phyloP scores from a whole-genome alignment of 441 rosid genomes.

The Gossypium schwendimanii region DNA sequence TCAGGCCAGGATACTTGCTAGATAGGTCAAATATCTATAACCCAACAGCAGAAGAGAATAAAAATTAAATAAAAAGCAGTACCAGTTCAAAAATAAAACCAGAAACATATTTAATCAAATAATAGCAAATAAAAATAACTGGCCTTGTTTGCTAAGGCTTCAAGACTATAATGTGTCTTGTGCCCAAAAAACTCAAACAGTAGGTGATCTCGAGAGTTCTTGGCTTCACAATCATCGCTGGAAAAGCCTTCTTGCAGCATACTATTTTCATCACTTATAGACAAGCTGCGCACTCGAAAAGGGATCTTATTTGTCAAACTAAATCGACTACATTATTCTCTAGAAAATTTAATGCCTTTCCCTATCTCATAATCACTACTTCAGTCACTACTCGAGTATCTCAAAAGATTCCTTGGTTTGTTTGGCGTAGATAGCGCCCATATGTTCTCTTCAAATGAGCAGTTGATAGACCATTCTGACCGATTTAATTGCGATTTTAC shows the following conservation, averaged over 20 bases:
- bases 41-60: background rate
- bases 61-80: background rate
- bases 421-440: no score
- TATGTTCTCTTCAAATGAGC: no score
- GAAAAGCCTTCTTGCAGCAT: conserved; percentile 29
- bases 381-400: conserved; percentile 29
- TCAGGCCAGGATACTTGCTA: conserved; percentile 24
- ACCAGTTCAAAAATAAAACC: background rate
- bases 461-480: no score
- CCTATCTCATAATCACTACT: conserved; percentile 31
- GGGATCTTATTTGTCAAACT: conserved; percentile 6
- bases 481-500: no score
- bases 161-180: conserved; percentile 34
- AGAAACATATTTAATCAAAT: conserved; percentile 3
- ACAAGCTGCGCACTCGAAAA: conserved; percentile 23
- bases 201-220: conserved; percentile 22
- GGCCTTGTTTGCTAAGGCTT: conserved; percentile 41
- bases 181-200: conserved; percentile 39
- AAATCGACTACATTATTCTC: background rate
- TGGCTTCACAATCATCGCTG: conserved; percentile 33
- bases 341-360: conserved; percentile 20
- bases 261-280: conserved; percentile 26
- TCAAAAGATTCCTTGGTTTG: no score
- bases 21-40: conserved; percentile 34
- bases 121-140: conserved; percentile 3